These are phyloP conservation scores for Emergomyces pasteurianus DNA, from an alignment of 2,329 filamentous ascomycete species.

Conservation along the genomic window DNA sequence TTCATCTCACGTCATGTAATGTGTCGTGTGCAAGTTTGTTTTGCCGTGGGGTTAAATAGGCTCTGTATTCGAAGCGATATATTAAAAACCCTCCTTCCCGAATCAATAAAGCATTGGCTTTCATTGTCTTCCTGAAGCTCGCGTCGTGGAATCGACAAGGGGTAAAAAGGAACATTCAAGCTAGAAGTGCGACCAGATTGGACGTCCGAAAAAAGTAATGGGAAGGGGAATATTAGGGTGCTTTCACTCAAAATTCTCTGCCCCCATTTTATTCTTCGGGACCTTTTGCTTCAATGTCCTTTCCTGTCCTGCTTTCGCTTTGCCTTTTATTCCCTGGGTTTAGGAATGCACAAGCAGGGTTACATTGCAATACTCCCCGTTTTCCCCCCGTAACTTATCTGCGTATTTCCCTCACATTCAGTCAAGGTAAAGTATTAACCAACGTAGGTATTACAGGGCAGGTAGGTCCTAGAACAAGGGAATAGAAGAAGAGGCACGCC, in stretches of 20 bases:
- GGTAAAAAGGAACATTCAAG: background rate
- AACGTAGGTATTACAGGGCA: background rate
- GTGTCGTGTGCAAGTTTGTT: conserved; percentile 6
- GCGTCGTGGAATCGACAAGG: background rate
- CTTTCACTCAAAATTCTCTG: background rate
- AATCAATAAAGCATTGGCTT: background rate
- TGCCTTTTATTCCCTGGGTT: background rate
- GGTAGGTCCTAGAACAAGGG: background rate
- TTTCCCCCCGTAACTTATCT: background rate
- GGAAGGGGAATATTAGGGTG: background rate
- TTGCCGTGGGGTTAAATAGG: conserved; percentile 21
- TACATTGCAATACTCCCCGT: too few relatives aligned
- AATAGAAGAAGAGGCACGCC: background rate
- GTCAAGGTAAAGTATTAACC: background rate
- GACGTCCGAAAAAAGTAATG: background rate
- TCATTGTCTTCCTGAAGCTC: background rate
- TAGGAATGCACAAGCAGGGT: background rate
- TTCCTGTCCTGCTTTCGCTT: background rate
- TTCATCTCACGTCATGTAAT: conserved; percentile 9
- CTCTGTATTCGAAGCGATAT: conserved; percentile 43
- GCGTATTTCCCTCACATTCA: background rate
- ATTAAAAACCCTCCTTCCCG: conserved; percentile 21
- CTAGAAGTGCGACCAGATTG: background rate
- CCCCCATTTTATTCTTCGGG: background rate
- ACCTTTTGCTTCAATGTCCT: background rate